Evolutionary conservation across 2,329 filamentous ascomycete species (phyloP).

Genomic region (Neonectria faginata): DNA sequence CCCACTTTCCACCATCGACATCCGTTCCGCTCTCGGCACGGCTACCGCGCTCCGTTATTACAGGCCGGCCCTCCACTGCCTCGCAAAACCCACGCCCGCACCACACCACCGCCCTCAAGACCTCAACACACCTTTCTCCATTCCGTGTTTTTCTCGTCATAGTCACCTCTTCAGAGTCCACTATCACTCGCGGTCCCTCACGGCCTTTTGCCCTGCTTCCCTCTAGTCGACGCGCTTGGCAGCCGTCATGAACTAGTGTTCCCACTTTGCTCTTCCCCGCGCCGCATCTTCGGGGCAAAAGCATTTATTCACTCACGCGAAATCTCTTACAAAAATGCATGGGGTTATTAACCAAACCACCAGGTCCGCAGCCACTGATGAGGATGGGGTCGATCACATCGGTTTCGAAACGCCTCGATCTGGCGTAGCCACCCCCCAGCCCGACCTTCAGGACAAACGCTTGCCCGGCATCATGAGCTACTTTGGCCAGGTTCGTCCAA

Average conservation of each 20-base stretch:
- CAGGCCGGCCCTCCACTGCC: conserved; percentile 31
- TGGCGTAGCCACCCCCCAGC: conserved; percentile 91
- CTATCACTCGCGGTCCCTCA: conserved; percentile 39
- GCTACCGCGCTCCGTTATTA: conserved; percentile 35
- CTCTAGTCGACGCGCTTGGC: conserved; percentile 51
- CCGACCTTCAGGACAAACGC: conserved; percentile 94
- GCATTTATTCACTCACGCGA: conserved; percentile 47
- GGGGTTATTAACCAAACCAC: conserved; percentile 63
- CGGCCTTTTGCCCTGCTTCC: conserved; percentile 42
- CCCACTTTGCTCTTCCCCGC: conserved; percentile 50
- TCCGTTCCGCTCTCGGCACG: conserved; percentile 49
- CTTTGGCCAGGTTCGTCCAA: conserved; percentile 99
- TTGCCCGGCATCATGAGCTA: conserved; percentile 96
- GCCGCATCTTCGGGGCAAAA: conserved; percentile 45
- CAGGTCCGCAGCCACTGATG: conserved; percentile 70
- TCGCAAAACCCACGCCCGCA: conserved; percentile 41
- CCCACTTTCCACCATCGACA: conserved; percentile 24
- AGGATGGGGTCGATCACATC: conserved; percentile 80
- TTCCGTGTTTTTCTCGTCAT: conserved; percentile 51
- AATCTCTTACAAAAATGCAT: conserved; percentile 53
- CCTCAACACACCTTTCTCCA: conserved; percentile 37
- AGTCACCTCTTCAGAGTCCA: conserved; percentile 45
- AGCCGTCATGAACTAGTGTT: conserved; percentile 57
- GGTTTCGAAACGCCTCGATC: conserved; percentile 90
- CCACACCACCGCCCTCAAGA: conserved; percentile 44